Conservation (phyloP, 208 protist genomes). For the Trypanosoma cruzi region DNA sequence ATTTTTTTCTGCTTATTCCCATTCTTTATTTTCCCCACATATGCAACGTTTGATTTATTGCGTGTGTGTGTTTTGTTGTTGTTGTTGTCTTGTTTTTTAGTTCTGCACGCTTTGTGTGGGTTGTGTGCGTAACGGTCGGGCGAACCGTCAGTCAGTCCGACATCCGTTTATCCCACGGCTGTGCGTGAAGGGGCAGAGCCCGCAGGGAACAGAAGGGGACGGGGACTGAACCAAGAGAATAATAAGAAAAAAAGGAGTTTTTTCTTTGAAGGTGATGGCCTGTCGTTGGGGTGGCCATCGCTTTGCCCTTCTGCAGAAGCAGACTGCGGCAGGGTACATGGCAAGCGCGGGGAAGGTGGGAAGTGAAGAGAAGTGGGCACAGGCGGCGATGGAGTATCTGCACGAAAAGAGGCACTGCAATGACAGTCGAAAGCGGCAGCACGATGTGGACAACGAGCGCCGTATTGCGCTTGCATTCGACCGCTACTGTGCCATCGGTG, state of each 20-base stretch:
- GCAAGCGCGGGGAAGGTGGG: constrained; percentile 72
- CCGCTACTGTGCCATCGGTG: constrained; percentile 57
- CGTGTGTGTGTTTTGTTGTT: no score
- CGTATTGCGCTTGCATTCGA: constrained; percentile 69
- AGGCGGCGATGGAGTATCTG: constrained; percentile 89
- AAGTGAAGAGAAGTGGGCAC: constrained; percentile 88
- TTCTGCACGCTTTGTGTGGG: neutral
- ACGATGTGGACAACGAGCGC: constrained; percentile 76
- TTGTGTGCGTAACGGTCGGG: neutral
- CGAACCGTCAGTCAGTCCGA: neutral
- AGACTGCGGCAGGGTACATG: constrained; percentile 76
- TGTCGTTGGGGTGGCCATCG: neutral
- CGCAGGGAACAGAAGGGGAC: neutral
- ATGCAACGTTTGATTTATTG: neutral
- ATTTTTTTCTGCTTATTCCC: neutral
- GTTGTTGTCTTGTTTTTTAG: no score
- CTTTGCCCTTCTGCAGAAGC: constrained; percentile 43
- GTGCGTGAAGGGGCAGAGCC: neutral
- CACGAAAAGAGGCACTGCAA: constrained; percentile 87
- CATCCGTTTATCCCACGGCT: neutral
- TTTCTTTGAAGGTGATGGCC: constrained; percentile 8
- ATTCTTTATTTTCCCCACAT: neutral
- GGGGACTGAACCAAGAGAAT: neutral
- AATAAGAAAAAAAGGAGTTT: neutral
- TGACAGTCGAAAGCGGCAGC: constrained; percentile 76